These are phyloP conservation scores for Pseudogymnoascus sp. DNA, from an alignment of 2,329 filamentous ascomycete species.

Conservation along the genomic window DNA sequence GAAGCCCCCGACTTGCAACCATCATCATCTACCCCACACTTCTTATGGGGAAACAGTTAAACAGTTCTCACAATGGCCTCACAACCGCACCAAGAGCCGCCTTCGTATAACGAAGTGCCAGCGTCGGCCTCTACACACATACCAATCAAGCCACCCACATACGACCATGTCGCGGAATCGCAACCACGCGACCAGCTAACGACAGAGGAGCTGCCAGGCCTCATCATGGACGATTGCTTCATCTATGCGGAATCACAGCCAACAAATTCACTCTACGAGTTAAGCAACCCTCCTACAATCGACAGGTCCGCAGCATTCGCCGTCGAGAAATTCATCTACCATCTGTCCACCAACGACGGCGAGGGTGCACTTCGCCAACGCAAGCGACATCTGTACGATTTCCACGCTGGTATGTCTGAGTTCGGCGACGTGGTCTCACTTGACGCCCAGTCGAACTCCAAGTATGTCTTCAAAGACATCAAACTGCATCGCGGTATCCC, in stretches of 20 bases:
- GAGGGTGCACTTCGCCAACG: slow-evolving; percentile 6
- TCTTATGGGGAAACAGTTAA: not conserved
- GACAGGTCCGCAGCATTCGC: slow-evolving; percentile 6
- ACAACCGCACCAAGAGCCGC: not conserved
- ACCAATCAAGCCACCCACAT: not conserved
- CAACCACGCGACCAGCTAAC: not conserved
- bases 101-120: not conserved
- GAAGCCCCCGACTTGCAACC: not conserved
- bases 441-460: not conserved
- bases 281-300: slow-evolving; percentile 6
- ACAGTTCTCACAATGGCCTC: not conserved
- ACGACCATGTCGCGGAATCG: not conserved
- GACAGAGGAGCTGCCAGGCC: not conserved
- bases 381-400: slow-evolving; percentile 4
- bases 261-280: slow-evolving; percentile 1
- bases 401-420: not conserved
- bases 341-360: slow-evolving; percentile 4
- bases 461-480: slow-evolving; percentile 5
- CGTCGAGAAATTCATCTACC: slow-evolving; percentile 8
- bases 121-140: not conserved
- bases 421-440: not conserved
- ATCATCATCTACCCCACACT: not conserved
- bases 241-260: slow-evolving; percentile 2
- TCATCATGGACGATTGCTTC: not conserved
- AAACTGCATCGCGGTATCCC: not conserved